Evolutionary conservation across 2,329 filamentous ascomycete species (phyloP), one percentile per base, ranked within the genome.

Genomic region (Colletotrichum caudatum): DNA sequence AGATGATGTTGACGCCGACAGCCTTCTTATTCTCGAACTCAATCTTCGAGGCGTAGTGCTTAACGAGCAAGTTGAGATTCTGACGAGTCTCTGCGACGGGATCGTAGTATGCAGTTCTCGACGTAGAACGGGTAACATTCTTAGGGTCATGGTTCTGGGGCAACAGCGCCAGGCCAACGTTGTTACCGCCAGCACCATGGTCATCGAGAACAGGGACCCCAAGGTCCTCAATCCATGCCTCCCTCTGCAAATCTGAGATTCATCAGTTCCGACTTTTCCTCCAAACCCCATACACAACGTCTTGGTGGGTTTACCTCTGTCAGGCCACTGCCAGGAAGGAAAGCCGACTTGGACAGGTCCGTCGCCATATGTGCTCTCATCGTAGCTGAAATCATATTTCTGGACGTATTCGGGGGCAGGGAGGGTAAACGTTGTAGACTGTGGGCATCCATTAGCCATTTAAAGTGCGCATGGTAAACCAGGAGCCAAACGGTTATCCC

Each of bases 31-130:
- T 63, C 8, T 41, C 51, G 12, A 74, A 71, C 41, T 75, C 50
- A 0, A 74, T 74, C 79, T 78, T 72, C 14, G 69, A 82, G 6
- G 75, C 66, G 11, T 82, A 65, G 39, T 71, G 78, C 51, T 73
- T 77, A 5, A 79, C 82, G 0, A 84, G 72, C 1, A 85, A 66
- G 16, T 78, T 77, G 8, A 85, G 77, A 60, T 86, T 86, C 0
- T 74, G 70, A n/a, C 82, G 76, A 16, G 50, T 64, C 6, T 76
- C 73, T 12, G 79, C 78, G 1, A 84, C 72, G 0, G 80, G 81
- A 66, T 78, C 77, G 53, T 77, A 79, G 64, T 79, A 78, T 3
- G 74, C 76, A 4, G 74, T 77, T 26, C 76, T 73, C 1, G 77
- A 75, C 39, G 78, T 83, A 69, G 78, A 80, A 5, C 84, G 79